Base-by-base conservation (phyloP, 225 moss, liverwort and hornwort genomes). In the Polytrichum commune region DNA sequence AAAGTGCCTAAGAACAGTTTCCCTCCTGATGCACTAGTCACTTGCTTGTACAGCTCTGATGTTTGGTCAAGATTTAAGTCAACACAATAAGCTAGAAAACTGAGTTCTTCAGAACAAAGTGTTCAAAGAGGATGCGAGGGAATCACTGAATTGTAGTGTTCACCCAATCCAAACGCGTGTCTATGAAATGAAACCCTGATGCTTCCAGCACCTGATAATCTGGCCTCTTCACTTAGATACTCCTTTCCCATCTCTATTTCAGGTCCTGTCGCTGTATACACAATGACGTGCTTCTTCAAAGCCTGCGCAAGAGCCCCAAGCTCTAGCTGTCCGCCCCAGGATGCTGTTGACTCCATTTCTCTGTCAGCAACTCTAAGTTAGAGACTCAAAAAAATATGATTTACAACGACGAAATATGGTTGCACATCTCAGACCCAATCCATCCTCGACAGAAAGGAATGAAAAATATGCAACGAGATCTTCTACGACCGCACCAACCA, bases 311-410 rank as follows among this genome's bases (percentile, higher is more conserved):
- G 77, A 29, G 95, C 93, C 18, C 93, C 91, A 53, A 99, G 75
- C 83, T 95, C 98, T 81, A 99, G 79, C 75, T 99, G 95, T 23
- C 98, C 98, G 20, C 98, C 95, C 98, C 98, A 99, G 7, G 93
- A 84, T 60, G 93, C 95, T 22, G 95, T 90, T 60, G 90, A 64
- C 75, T 95, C 91, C 60, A 99, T 89, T 80, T 99, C 98, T 68
- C 77, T 81, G 72, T 20, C 28, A 62, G 19, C 46, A 46, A 13
- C 16, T 4, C 46, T 46, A 46, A 46, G 46, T 46, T 46, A 46
- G 46, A 46, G 3, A 46, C 46, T 46, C 16, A 13, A 46, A 46
- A 0, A 46, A 2, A 46, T 3, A 46, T 46, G 46, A 46, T 16
- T 46, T 13, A 38, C 10, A 46, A 0, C 0, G 46, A 46, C 3